Percentiles rank a stretch among this genome's conserved stretches.
Conservation (phyloP, 1,139 yeast species). For the Saccharomycopsis hybrid region DNA sequence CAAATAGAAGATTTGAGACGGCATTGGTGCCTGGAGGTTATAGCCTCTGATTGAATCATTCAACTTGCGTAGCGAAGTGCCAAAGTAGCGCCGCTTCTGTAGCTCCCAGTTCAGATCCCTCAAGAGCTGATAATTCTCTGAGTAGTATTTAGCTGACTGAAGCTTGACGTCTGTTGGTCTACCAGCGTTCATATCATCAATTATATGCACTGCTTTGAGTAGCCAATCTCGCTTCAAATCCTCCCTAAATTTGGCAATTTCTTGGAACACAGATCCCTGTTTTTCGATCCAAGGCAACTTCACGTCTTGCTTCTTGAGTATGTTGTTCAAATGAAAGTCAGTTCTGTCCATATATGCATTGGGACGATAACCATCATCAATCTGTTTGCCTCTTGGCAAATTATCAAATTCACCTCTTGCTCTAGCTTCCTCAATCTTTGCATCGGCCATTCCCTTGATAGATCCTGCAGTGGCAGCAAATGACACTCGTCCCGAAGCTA, state of each 20-base stretch:
- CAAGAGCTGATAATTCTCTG: conserved; percentile 19
- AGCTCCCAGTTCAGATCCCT: conserved; percentile 34
- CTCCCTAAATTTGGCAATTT: conserved; percentile 40
- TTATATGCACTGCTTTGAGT: conserved; percentile 31
- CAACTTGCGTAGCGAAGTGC: conserved; percentile 40
- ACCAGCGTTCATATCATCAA: conserved; percentile 25
- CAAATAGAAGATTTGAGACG: conserved; percentile 66
- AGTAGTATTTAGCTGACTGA: conserved; percentile 15
- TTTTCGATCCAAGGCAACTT: conserved; percentile 87
- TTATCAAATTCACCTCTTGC: conserved; percentile 63
- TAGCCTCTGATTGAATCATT: conserved; percentile 64
- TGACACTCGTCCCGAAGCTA: background rate
- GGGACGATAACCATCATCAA: conserved; percentile 35
- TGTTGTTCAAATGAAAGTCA: conserved; percentile 63
- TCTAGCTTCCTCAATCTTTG: conserved; percentile 66
- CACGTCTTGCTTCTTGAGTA: conserved; percentile 68
- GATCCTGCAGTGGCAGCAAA: conserved; percentile 43
- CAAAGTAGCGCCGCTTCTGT: conserved; percentile 34
- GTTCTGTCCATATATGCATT: conserved; percentile 50
- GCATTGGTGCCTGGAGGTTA: conserved; percentile 73
- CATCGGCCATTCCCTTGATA: conserved; percentile 64
- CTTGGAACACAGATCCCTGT: conserved; percentile 52
- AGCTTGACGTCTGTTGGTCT: conserved; percentile 22
- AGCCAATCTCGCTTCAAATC: conserved; percentile 42
- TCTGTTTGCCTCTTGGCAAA: conserved; percentile 56